Conservation (phyloP, 2,329 filamentous ascomycete genomes). For the Penicillium sp. region DNA sequence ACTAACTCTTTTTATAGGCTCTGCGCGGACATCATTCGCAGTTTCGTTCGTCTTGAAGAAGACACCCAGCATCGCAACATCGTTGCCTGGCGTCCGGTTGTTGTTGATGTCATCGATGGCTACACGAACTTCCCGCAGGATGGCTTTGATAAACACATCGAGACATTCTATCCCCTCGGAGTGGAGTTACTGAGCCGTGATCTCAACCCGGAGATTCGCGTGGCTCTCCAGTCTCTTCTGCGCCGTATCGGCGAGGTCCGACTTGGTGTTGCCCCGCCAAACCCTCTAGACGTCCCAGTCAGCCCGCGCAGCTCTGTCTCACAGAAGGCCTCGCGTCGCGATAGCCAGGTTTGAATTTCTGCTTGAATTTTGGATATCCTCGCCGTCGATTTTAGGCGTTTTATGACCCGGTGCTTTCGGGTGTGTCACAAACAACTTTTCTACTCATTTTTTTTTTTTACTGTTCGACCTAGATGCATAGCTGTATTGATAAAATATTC, state of each 20-base stretch:
- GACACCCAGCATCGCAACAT: conserved; percentile 98
- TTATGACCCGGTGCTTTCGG: conserved; percentile 21
- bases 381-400: conserved; percentile 12
- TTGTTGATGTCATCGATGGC: conserved; percentile 94
- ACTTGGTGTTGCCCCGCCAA: conserved; percentile 48
- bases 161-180: conserved; percentile 81
- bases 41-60: conserved; percentile 84
- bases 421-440: conserved; percentile 18
- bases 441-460: conserved; percentile 2
- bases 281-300: conserved; percentile 27
- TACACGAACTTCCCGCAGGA: conserved; percentile 79
- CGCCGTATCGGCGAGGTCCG: conserved; percentile 78
- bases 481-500: conserved; percentile 25
- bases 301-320: conserved; percentile 40
- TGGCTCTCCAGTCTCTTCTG: conserved; percentile 75
- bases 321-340: conserved; percentile 30
- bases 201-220: conserved; percentile 74
- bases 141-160: conserved; percentile 77
- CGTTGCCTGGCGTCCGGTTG: conserved; percentile 92
- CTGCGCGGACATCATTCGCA: conserved; percentile 88
- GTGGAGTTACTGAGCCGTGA: conserved; percentile 83
- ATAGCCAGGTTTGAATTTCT: conserved; percentile 27
- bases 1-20: conserved; percentile 49
- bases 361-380: conserved; percentile 34
- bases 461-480: conserved; percentile 21